Base-by-base conservation (phyloP, 305 asterid species). In the Fraxinus sp. region DNA sequence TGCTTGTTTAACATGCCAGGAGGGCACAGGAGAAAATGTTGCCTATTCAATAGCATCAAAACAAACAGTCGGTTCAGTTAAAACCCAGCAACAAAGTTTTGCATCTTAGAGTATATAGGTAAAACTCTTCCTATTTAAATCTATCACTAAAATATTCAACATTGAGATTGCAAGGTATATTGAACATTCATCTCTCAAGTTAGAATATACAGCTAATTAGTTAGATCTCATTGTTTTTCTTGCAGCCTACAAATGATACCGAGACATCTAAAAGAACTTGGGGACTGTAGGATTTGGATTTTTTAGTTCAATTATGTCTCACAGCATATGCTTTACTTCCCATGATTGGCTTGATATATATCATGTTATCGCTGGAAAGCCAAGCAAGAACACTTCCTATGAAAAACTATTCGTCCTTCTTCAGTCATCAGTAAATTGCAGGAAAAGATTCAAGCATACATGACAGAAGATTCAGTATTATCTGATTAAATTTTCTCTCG, bases 1-100 rank as follows among this genome's bases (percentile, higher is more conserved):
- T 89, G 89, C 84, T 87, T 89, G 77, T 84, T 89, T 46, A 89
- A 84, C 83, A 84, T 35, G 33, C 90, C 90, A 68, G 81, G 84
- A 66, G 89, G 85, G 75, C 88, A 89, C 81, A 83, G 86, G 30
- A 89, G 89, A 66, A 81, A 66, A 85, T 89, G 91, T 81, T 77
- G 79, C 85, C 91, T 89, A 74, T 36, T 62, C 71, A 79, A 81
- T 76, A 24, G 39, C 46, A 70, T 72, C 66, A 57, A 4, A 82
- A 75, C 28, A 37, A 64, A 22, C 82, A 77, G 49, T 68, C 37
- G 77, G 75, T 39, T 22, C 62, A 77, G 84, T 28, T 11, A 7
- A 18, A 64, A 22, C 35, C 41, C 68, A 81, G 75, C 64, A 82
- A 68, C 39, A 66, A 22, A 76, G 43, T 77, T 68, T 11, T 0